phyloP scores from a whole-genome alignment of 1,284 basidiomycete species.

The Coriolopsis trogii region DNA sequence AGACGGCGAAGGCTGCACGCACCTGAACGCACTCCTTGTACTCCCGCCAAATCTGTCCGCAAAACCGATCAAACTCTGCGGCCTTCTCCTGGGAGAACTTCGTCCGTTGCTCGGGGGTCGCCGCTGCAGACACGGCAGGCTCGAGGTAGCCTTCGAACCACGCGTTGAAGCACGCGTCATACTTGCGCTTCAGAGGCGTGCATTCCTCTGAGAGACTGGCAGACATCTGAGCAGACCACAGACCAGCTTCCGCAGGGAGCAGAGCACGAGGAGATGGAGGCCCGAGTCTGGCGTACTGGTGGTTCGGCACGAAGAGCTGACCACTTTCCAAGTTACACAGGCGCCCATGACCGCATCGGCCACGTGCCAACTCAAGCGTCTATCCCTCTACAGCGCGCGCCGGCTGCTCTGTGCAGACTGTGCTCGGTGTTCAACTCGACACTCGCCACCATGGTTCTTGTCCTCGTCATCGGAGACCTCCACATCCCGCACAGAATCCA shows the following conservation, averaged over 20 bases:
- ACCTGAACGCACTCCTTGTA: slow-evolving; percentile 85
- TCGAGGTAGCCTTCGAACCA: slow-evolving; percentile 97
- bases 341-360: slow-evolving; percentile 20
- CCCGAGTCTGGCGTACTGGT: slow-evolving; percentile 5
- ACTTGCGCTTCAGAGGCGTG: slow-evolving; percentile 87
- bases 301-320: slow-evolving; percentile 3
- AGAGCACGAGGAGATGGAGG: neutral
- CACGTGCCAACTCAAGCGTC: slow-evolving; percentile 12
- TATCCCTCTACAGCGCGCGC: neutral
- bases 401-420: neutral
- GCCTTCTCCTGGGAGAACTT: slow-evolving; percentile 60
- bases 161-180: slow-evolving; percentile 93
- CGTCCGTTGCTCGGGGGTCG: slow-evolving; percentile 46
- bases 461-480: slow-evolving; percentile 92
- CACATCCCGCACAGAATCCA: slow-evolving; percentile 90
- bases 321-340: slow-evolving; percentile 12
- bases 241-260: neutral
- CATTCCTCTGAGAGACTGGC: slow-evolving; percentile 79
- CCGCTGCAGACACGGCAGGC: slow-evolving; percentile 55
- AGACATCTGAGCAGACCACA: slow-evolving; percentile 50
- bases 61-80: slow-evolving; percentile 81
- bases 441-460: slow-evolving; percentile 69
- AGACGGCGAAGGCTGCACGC: slow-evolving; percentile 15
- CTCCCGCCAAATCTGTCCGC: slow-evolving; percentile 78
- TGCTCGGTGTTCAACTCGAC: slow-evolving; percentile 3